Base-by-base conservation (phyloP, 345 rosid species). In the Lumnitzera littorea region DNA sequence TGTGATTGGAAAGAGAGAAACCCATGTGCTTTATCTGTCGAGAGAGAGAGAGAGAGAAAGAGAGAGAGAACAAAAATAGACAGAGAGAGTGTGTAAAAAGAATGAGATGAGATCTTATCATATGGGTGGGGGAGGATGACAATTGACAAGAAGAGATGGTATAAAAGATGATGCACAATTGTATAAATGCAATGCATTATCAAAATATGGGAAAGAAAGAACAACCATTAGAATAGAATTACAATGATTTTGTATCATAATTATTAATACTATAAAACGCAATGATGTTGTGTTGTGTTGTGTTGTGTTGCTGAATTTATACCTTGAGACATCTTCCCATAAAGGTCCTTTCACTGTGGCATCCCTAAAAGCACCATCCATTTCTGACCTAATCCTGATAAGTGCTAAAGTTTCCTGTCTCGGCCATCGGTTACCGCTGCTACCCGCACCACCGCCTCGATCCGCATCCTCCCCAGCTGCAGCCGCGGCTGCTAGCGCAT, bases 281-380 rank as follows among this genome's bases (percentile, higher is more conserved):
- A 36, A 36, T 36, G 43, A 36, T 36, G 43, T 36, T 9, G 50
- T 52, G 50, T 24, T n/a, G 46, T 36, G 24, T 49, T 36, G 43
- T 36, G 29, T 36, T 3, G 7, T 29, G 36, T 36, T 36, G 43
- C 11, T 36, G 10, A 14, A 49, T 15, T 8, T 2, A 25, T 67
- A 91, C 98, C 96, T 86, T 65, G 98, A 88, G 47, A 91, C 86
- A 48, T 86, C 88, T 71, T 88, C 98, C 98, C 98, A 91, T 8
- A 91, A 85, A 48, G 96, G 96, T 60, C 87, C 91, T 71, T 91
- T 91, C 56, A 86, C 79, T 69, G 91, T 74, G 71, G 98, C 88
- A 58, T 88, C 96, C 23, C 87, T 86, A 69, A 91, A 91, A 57
- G 66, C 63, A 6, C 84, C 80, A 62, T 88, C 96, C 98, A 91